Conservation (phyloP, 106 monocot genomes). For the Dendrobium officinale region DNA sequence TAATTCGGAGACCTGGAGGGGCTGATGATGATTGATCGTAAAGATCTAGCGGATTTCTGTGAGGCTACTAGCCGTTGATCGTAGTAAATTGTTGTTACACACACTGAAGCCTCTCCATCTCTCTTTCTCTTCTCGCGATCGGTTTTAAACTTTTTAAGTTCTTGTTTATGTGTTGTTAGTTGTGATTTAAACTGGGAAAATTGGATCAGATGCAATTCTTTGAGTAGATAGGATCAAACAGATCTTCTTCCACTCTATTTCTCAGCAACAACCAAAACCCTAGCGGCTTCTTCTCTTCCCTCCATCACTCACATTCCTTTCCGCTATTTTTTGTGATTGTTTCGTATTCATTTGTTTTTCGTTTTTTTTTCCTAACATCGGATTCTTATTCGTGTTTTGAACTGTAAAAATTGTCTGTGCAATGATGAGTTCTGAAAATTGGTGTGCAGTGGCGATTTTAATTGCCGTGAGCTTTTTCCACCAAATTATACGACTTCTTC, state of each 20-base stretch:
- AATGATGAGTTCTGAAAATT: neutral
- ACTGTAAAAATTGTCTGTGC: neutral
- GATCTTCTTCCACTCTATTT: too few species aligned
- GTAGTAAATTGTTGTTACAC: slow-evolving; percentile 4
- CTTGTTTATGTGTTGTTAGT: too few species aligned
- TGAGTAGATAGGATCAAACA: too few species aligned
- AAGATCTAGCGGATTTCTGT: slow-evolving; percentile 11
- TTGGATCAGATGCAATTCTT: too few species aligned
- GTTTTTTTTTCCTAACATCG: neutral
- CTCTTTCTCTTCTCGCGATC: neutral
- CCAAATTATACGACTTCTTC: slow-evolving; percentile 9
- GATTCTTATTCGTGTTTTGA: neutral
- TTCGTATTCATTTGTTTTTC: neutral
- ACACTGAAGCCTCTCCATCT: slow-evolving; percentile 1
- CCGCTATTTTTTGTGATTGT: neutral
- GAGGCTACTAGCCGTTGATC: slow-evolving; percentile 4
- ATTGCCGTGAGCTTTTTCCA: slow-evolving; percentile 7
- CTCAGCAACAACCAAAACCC: too few species aligned
- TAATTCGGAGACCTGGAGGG: neutral
- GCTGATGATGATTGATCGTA: slow-evolving; percentile 5
- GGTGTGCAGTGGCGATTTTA: slow-evolving; percentile 9
- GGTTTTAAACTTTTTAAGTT: too few species aligned
- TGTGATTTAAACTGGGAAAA: too few species aligned
- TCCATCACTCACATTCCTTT: too few species aligned
- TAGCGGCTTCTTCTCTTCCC: too few species aligned